phyloP scores from a whole-genome alignment of 192 early-diverging fungal species.

The Oehlia diaphana region DNA sequence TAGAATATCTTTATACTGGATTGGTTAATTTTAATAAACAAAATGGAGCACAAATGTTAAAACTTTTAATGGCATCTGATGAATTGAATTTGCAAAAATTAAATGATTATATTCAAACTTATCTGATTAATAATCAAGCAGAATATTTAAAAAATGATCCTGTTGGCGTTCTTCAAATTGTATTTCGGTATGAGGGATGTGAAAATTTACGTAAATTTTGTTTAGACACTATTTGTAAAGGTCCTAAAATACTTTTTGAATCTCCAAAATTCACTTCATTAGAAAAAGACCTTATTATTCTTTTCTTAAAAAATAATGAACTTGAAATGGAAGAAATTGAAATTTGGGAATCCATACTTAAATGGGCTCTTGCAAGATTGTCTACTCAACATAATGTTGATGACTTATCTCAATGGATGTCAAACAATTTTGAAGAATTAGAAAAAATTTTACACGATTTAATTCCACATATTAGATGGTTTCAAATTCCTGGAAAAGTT shows the following conservation, averaged over 20 bases:
- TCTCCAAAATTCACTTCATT: neutral
- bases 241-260: neutral
- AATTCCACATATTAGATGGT: neutral
- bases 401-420: neutral
- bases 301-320: neutral
- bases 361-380: neutral
- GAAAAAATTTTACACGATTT: neutral
- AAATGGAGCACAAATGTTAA: neutral
- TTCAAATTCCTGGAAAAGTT: no score
- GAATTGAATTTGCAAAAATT: neutral
- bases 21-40: no score
- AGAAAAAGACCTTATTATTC: neutral
- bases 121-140: neutral
- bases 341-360: neutral
- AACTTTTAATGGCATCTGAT: neutral
- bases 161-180: neutral
- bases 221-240: neutral
- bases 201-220: neutral
- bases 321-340: neutral
- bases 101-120: neutral
- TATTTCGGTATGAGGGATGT: neutral
- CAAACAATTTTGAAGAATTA: neutral
- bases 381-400: neutral
- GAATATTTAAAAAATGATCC: neutral
- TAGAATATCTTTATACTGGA: no score